Evolutionary conservation across 2,329 filamentous ascomycete genomes (phyloP).

Genomic region (Exophiala oligosperma): DNA sequence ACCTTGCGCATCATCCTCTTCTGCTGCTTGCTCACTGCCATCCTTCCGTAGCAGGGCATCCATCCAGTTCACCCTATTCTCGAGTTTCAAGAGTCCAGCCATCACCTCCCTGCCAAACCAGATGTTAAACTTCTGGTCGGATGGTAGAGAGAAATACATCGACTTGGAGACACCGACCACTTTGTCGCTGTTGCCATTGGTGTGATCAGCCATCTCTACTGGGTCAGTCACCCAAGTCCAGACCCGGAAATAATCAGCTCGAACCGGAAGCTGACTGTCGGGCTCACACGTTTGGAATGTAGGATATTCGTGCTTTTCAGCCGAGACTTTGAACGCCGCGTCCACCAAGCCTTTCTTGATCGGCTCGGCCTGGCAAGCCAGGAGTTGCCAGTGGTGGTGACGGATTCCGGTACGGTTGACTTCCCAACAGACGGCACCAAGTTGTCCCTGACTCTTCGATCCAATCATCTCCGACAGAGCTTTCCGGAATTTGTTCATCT

Average conservation of each 20-base stretch:
- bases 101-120: conserved; percentile 87
- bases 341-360: conserved; percentile 75
- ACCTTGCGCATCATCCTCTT: conserved; percentile 63
- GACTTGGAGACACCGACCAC: conserved; percentile 38
- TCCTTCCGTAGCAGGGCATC: conserved; percentile 74
- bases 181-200: conserved; percentile 16
- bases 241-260: conserved; percentile 72
- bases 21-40: conserved; percentile 64
- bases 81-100: conserved; percentile 80
- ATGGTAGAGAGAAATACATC: conserved; percentile 71
- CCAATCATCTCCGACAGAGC: conserved; percentile 76
- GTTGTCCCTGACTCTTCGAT: conserved; percentile 45
- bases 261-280: conserved; percentile 42
- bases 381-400: conserved; percentile 90
- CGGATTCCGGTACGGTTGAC: conserved; percentile 79
- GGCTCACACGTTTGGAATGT: conserved; percentile 46
- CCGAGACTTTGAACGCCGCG: conserved; percentile 84
- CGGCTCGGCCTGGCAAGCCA: conserved; percentile 70
- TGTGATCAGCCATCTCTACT: conserved; percentile 22
- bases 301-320: conserved; percentile 69
- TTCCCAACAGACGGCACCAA: conserved; percentile 89
- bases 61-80: conserved; percentile 79
- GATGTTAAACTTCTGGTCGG: conserved; percentile 76
- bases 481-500: conserved; percentile 81
- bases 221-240: conserved; percentile 66